These are phyloP conservation scores for Lactarius vividus DNA, from an alignment of 768 basidiomycete species.

Conservation along the genomic window DNA sequence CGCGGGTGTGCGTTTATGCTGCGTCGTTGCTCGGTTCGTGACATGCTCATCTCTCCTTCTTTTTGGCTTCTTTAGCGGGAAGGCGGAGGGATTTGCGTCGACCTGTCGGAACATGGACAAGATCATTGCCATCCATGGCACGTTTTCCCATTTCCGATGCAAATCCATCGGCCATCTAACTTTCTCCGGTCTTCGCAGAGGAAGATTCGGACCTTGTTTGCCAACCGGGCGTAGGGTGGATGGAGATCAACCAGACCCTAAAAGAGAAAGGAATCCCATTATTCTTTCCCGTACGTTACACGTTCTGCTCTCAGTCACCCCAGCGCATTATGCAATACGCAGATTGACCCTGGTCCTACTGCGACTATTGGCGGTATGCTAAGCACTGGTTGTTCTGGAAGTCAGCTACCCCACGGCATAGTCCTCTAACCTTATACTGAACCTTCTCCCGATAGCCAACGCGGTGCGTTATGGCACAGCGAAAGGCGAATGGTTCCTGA, in stretches of 20 bases:
- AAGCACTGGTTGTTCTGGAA: conserved; percentile 84
- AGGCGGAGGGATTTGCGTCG: conserved; percentile 72
- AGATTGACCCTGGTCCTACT: conserved; percentile 76
- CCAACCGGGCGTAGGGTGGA: conserved; percentile 71
- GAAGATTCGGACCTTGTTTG: conserved; percentile 71
- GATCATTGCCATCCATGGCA: conserved; percentile 72
- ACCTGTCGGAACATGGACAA: conserved; percentile 77
- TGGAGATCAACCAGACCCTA: conserved; percentile 67
- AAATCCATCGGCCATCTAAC: background rate
- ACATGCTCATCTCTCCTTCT: no score
- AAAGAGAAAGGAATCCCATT: conserved; percentile 70
- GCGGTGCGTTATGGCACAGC: conserved; percentile 88
- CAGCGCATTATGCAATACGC: conserved; percentile 1
- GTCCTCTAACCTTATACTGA: background rate
- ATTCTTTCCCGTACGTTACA: conserved; percentile 67
- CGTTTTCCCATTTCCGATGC: conserved; percentile 21
- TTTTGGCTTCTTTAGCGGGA: conserved; percentile 20
- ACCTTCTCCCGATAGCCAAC: conserved; percentile 48
- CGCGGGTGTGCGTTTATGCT: conserved; percentile 49
- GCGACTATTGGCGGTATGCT: conserved; percentile 87
- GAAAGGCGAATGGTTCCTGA: conserved; percentile 88
- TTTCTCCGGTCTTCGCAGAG: conserved; percentile 39
- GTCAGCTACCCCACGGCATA: conserved; percentile 38
- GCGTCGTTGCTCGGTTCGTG: background rate
- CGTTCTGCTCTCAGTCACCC: background rate